These are phyloP conservation scores for Leptomonas pyrrhocoris DNA, from an alignment of 208 protist species.

Conservation along the genomic window DNA sequence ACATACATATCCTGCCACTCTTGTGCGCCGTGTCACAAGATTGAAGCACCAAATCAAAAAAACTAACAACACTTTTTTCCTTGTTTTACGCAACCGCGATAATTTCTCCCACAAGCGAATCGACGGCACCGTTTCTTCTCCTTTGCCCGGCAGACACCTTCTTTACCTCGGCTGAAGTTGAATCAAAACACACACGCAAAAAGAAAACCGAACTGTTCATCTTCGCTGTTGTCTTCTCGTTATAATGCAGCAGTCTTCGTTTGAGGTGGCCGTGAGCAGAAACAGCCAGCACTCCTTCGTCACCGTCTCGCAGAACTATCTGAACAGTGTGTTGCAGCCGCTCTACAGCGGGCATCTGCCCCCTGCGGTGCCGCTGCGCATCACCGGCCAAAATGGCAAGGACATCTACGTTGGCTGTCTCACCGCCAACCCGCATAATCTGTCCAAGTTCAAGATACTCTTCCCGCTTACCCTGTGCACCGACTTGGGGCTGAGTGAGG, in stretches of 20 bases:
- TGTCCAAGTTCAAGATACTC: constrained; percentile 57
- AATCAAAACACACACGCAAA: no score
- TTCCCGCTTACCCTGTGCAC: constrained; percentile 56
- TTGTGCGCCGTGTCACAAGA: no score
- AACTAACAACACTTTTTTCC: no score
- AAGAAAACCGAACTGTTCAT: no score
- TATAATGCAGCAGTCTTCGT: constrained; percentile 35
- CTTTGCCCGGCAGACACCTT: no score
- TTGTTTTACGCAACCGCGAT: no score
- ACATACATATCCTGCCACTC: background rate
- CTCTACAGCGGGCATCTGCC: constrained; percentile 56
- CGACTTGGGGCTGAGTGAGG: constrained; percentile 60
- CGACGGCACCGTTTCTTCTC: no score
- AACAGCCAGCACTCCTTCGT: constrained; percentile 76
- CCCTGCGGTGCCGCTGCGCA: constrained; percentile 55
- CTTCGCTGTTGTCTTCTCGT: background rate
- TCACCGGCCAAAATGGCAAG: constrained; percentile 51
- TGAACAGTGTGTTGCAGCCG: constrained; percentile 44
- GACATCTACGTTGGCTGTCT: constrained; percentile 75
- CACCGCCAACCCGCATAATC: constrained; percentile 44
- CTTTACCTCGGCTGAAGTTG: no score
- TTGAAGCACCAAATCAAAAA: no score
- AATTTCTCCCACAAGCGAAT: no score
- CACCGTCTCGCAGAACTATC: constrained; percentile 52
- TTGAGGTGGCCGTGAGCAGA: constrained; percentile 65